Percentiles rank a stretch among this genome's conserved stretches.
These are phyloP conservation scores for Mallotus japonicus DNA, from an alignment of 441 rosid species.

Conservation along the genomic window DNA sequence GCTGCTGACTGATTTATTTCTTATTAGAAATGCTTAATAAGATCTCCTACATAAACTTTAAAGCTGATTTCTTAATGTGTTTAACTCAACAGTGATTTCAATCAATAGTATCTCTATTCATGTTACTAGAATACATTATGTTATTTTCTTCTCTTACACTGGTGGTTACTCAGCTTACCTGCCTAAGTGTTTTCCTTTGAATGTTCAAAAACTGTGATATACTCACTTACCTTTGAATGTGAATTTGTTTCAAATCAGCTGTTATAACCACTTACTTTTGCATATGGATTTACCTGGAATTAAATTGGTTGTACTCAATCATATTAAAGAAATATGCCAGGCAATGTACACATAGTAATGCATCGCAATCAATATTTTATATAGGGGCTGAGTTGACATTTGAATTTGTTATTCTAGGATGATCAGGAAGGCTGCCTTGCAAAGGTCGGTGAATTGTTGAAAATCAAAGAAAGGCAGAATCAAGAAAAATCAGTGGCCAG, in stretches of 20 bases:
- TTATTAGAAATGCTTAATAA: not conserved
- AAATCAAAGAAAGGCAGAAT: conserved; percentile 74
- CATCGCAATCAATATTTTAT: not conserved
- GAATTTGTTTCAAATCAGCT: not conserved
- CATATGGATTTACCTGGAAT: not conserved
- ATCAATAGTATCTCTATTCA: not conserved
- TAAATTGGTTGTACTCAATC: not conserved
- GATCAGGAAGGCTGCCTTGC: conserved; percentile 46
- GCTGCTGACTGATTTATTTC: conserved; percentile 4
- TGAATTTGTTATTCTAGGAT: conserved; percentile 21
- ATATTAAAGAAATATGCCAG: not conserved
- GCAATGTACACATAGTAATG: not conserved
- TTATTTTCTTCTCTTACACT: not conserved
- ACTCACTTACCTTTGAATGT: not conserved
- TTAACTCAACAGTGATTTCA: not conserved
- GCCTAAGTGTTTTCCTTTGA: not conserved
- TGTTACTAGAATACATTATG: not conserved
- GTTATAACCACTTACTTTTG: not conserved
- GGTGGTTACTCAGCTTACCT: not conserved
- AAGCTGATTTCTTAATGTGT: not conserved
- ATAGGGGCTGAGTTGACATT: not conserved
- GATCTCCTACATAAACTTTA: not conserved
- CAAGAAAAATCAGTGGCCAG: conserved; percentile 60
- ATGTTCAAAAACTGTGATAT: conserved; percentile 1
- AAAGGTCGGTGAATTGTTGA: conserved; percentile 60